A percentile compares a stretch with the other conserved stretches of the same genome.
Evolutionary conservation across 257 asterid species (phyloP).

Genomic region (Asclepias syriaca): DNA sequence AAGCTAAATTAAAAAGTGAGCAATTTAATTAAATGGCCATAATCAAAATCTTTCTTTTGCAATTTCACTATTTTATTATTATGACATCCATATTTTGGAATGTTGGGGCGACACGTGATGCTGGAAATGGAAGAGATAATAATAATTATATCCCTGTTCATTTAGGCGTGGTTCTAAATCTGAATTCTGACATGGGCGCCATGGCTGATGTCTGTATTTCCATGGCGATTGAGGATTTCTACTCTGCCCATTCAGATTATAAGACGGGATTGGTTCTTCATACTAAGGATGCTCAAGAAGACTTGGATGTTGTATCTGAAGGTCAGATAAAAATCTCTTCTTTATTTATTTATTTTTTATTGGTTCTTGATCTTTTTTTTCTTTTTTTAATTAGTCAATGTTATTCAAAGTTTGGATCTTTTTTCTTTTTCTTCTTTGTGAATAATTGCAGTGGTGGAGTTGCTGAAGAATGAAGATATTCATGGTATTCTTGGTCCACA

Average conservation of each 20-base stretch:
- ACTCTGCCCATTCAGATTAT: constrained; percentile 31
- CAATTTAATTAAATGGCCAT: constrained; percentile 1
- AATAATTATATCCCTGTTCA: constrained; percentile 15
- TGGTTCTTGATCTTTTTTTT: too few species aligned
- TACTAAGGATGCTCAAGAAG: constrained; percentile 26
- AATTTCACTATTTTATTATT: background rate
- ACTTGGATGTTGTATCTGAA: constrained; percentile 38
- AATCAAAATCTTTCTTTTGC: background rate
- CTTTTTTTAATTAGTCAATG: too few species aligned
- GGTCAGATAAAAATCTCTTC: constrained; percentile 17
- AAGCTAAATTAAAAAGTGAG: background rate
- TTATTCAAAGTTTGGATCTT: too few species aligned
- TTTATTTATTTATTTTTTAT: background rate
- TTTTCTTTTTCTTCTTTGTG: background rate
- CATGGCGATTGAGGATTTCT: constrained; percentile 45
- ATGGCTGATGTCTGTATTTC: constrained; percentile 49
- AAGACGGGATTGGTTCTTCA: constrained; percentile 32
- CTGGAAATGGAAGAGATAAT: background rate
- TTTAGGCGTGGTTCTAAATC: constrained; percentile 44
- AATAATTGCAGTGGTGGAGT: constrained; percentile 36
- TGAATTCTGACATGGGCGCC: constrained; percentile 35
- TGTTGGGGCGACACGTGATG: constrained; percentile 6
- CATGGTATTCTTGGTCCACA: constrained; percentile 50
- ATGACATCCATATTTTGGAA: background rate
- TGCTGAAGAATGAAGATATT: constrained; percentile 45